Conservation (phyloP, 345 rosid genomes). For the Limnanthes douglasii region DNA sequence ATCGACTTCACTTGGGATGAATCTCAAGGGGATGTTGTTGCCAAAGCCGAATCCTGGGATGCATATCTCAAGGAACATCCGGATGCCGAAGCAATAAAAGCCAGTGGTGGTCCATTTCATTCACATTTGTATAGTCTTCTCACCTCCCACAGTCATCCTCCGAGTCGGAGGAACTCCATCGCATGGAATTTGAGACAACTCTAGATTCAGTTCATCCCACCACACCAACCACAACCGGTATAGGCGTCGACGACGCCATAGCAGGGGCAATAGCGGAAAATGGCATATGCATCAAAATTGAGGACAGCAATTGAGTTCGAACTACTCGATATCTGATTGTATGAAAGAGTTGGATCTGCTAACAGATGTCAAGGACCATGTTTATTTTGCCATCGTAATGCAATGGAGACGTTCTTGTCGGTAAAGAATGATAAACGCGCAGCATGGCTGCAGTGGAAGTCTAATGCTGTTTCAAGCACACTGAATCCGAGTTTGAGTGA, state of each 20-base stretch:
- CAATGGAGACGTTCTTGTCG: constrained; percentile 43
- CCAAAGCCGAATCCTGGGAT: constrained; percentile 31
- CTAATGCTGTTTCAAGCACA: constrained; percentile 5
- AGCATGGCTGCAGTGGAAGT: constrained; percentile 34
- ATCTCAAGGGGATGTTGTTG: constrained; percentile 19
- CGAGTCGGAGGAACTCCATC: constrained; percentile 19
- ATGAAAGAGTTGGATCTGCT: constrained; percentile 28
- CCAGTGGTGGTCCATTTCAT: constrained; percentile 31
- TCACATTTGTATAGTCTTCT: constrained; percentile 29
- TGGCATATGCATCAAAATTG: constrained; percentile 44
- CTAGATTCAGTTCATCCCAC: constrained; percentile 8
- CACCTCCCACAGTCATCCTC: constrained; percentile 16
- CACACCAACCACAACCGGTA: constrained; percentile 1
- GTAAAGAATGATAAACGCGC: constrained; percentile 23
- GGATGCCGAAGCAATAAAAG: constrained; percentile 32
- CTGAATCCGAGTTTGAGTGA: too few relatives aligned
- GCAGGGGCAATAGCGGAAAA: constrained; percentile 37
- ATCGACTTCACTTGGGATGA: constrained; percentile 26
- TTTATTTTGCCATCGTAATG: constrained; percentile 26
- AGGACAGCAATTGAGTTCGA: constrained; percentile 14
- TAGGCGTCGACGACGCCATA: constrained; percentile 35
- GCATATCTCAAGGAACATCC: constrained; percentile 28
- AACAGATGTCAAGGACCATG: constrained; percentile 18
- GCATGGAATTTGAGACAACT: constrained; percentile 10
- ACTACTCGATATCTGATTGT: constrained; percentile 30